Conservation (phyloP, 495 filamentous ascomycete species). For the Trichocladium antarcticum region DNA sequence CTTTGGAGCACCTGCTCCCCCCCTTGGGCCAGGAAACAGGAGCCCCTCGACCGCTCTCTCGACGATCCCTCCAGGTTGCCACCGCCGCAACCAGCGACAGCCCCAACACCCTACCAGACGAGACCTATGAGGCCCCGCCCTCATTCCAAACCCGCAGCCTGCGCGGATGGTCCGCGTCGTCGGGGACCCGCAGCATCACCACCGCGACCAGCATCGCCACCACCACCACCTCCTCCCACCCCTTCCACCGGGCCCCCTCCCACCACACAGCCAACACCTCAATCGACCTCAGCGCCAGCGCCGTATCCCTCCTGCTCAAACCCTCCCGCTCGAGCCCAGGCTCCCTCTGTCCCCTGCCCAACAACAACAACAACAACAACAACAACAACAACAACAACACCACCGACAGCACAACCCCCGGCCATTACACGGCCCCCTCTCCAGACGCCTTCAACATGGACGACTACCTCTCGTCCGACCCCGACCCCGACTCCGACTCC, state of each 20-base stretch:
- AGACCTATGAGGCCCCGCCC: conserved; percentile 8
- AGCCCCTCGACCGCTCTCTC: background rate
- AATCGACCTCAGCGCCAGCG: conserved; percentile 24
- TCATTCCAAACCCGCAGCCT: conserved; percentile 22
- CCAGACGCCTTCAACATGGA: conserved; percentile 27
- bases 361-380: background rate
- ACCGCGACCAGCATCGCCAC: conserved; percentile 26
- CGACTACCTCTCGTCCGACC: conserved; percentile 30
- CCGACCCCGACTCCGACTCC: conserved; percentile 26
- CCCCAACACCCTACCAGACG: background rate
- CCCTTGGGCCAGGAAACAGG: conserved; percentile 9
- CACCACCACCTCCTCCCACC: conserved; percentile 30
- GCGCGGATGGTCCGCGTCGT: conserved; percentile 34
- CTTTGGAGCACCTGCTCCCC: too few species aligned
- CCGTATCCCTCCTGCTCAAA: conserved; percentile 13
- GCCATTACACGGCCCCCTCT: too few species aligned
- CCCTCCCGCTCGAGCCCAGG: conserved; percentile 7
- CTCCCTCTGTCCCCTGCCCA: background rate
- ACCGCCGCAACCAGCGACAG: background rate
- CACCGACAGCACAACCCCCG: too few species aligned
- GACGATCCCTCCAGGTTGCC: background rate
- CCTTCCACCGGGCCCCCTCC: conserved; percentile 30
- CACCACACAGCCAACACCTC: conserved; percentile 36
- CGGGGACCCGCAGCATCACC: conserved; percentile 30
- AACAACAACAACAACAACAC: background rate